These are phyloP conservation scores for Lyophyllum semitale DNA, from an alignment of 768 basidiomycete genomes.

Conservation along the genomic window DNA sequence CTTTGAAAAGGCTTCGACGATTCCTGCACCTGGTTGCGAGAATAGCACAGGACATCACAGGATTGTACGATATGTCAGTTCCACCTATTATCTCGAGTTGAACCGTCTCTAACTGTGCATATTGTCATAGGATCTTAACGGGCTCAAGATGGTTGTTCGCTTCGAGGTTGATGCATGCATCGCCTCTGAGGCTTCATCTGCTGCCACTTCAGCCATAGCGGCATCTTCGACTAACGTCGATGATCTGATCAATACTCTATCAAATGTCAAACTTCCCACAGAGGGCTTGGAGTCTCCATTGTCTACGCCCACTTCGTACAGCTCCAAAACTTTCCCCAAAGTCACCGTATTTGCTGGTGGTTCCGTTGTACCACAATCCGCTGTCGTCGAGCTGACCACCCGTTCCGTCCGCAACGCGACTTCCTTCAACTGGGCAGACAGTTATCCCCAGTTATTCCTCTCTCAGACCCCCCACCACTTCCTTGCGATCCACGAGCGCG, in stretches of 20 bases:
- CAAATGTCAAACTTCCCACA: conserved; percentile 29
- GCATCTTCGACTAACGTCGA: conserved; percentile 27
- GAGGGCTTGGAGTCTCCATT: conserved; percentile 14
- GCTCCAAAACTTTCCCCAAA: conserved; percentile 12
- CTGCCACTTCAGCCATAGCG: not conserved
- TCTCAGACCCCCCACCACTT: conserved; percentile 67
- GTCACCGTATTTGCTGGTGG: conserved; percentile 26
- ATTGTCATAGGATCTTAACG: conserved; percentile 51
- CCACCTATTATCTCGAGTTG: not conserved
- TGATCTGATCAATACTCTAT: conserved; percentile 35
- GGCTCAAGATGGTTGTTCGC: conserved; percentile 57
- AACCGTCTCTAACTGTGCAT: not conserved
- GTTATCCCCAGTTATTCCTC: conserved; percentile 67
- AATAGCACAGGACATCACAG: conserved; percentile 60
- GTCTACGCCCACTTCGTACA: conserved; percentile 13
- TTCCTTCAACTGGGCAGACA: conserved; percentile 56
- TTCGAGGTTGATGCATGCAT: conserved; percentile 58
- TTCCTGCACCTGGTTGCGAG: conserved; percentile 47
- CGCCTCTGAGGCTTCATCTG: conserved; percentile 19
- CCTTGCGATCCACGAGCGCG: conserved; percentile 57
- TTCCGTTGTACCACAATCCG: conserved; percentile 38
- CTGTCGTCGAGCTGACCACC: conserved; percentile 50
- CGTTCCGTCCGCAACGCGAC: conserved; percentile 32
- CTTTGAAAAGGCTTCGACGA: conserved; percentile 61
- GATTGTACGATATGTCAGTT: conserved; percentile 61